Base-by-base conservation (phyloP, 192 early-diverging fungal genomes). In the Gryganskiella cystojenkinii region DNA sequence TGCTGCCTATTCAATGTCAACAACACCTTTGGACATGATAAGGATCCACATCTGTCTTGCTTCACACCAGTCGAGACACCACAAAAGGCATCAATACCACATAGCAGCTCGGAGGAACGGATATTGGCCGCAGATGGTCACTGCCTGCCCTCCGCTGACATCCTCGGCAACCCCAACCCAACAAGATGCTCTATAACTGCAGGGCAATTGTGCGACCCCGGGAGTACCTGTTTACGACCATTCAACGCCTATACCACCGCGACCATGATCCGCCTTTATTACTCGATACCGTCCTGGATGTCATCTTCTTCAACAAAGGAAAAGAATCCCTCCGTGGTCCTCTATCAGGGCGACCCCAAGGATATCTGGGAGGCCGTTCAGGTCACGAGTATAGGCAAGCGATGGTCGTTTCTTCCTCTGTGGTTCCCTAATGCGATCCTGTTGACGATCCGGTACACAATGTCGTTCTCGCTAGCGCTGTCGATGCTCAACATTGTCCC, bases 311-410 rank as follows among this genome's bases (percentile, higher is more conserved):
- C 25, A 67, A 24, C 4, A 22, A 31, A 56, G 54, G 34, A 35
- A 65, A 42, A 45, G 47, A 52, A 22, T 42, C n/a, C 52, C 9
- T 49, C 13, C 24, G 72, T 83, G 10, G 74, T 94, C 4, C 63
- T 88, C 20, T 92, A 88, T 78, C 67, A 90, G 47, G 90, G 92
- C 13, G 89, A 92, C 63, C 80, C 90, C 24, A 80, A 86, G 25
- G 90, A 92, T 70, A 82, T 94, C 5, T 92, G 87, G 86, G 90
- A 92, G 81, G 85, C 82, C 84, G 88, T 92, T 20, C 81, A 89
- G 68, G 89, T 94, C 17, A 89, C 90, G 9, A 79, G 79, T 8
- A 72, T 90, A 19, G 76, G 71, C 17, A 84, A 90, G 14, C 81
- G 85, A 30, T 83, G 60, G 54, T 81, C 79, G 19, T 80, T 90